Base-by-base conservation (phyloP, 2,329 filamentous ascomycete genomes). In the Aspergillus japonicus region DNA sequence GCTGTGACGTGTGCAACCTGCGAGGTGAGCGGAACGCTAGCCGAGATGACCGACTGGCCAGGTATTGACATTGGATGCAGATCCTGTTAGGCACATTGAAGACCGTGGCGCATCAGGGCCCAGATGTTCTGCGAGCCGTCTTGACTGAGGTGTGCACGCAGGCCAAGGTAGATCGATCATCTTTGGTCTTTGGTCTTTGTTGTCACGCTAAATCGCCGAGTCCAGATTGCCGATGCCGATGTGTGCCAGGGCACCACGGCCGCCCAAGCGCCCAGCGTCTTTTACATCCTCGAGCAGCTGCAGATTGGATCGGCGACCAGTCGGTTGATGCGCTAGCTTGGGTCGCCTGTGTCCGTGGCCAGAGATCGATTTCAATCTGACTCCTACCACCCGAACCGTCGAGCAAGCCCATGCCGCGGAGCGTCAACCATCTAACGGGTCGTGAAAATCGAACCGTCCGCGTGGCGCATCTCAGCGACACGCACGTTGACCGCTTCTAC, bases 381-480 rank as follows among this genome's bases (percentile, higher is more conserved):
- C 73, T 2, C 79, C 79, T 85, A 50, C 80, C 51, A 21, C 82
- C 12, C 64, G 66, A 6, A 65, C 75, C 7, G 80, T 80, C 61
- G 75, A 78, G 7, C 58, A 70, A 16, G 66, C 67, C 16, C 23
- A 31, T 29, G 24, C 19, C 19, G 12, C 23, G 11, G 31, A 47
- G 19, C 35, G 29, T 21, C 16, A 44, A 35, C 33, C 1, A 35
- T 35, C 14, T 5, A 11, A 5, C 4, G 33, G 11, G 3, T 14
- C 4, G 4, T 16, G 7, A 8, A 26, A 54, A 24, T 14, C 12
- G 24, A 2, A 47, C 83, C 5, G 68, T 86, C 63, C 80, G 82
- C 64, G 75, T 87, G 4, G 82, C 86, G 24, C 85, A 87, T 66
- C 83, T 83, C 69, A 85, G 82, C 12, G 85, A 87, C 63, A 83